phyloP scores from a whole-genome alignment of 164 flowering plant genomes.

The Berberis vulgaris region DNA sequence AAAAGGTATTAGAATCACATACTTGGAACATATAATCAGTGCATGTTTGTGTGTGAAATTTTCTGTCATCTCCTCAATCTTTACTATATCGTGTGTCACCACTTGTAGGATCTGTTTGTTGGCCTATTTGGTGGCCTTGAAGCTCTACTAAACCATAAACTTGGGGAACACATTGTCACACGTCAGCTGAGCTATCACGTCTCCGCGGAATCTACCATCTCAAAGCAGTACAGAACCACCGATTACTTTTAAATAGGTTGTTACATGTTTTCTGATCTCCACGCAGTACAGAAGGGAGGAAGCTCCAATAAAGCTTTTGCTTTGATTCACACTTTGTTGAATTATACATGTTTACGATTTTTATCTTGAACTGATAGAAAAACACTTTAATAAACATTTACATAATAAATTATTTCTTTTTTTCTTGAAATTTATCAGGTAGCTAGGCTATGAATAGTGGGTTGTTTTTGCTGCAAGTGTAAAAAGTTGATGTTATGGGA shows the following conservation, averaged over 20 bases:
- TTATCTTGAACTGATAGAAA: background rate
- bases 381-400: background rate
- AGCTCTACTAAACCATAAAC: background rate
- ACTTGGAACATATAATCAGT: background rate
- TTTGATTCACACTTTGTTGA: background rate
- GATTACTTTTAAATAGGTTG: too few species aligned
- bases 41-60: background rate
- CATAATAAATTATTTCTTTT: background rate
- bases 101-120: background rate
- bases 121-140: background rate
- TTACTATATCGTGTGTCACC: background rate
- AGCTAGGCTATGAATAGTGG: too few species aligned
- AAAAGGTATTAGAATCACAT: constrained; percentile 7
- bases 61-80: background rate
- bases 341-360: constrained; percentile 1
- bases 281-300: too few species aligned
- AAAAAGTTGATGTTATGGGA: too few species aligned
- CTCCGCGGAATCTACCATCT: too few species aligned
- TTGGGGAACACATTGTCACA: background rate
- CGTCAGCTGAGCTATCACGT: too few species aligned
- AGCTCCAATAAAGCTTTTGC: background rate
- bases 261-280: too few species aligned
- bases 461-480: too few species aligned
- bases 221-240: too few species aligned
- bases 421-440: background rate